phyloP scores from a whole-genome alignment of 805 yeast species.

The Lipomyces mesembrius region DNA sequence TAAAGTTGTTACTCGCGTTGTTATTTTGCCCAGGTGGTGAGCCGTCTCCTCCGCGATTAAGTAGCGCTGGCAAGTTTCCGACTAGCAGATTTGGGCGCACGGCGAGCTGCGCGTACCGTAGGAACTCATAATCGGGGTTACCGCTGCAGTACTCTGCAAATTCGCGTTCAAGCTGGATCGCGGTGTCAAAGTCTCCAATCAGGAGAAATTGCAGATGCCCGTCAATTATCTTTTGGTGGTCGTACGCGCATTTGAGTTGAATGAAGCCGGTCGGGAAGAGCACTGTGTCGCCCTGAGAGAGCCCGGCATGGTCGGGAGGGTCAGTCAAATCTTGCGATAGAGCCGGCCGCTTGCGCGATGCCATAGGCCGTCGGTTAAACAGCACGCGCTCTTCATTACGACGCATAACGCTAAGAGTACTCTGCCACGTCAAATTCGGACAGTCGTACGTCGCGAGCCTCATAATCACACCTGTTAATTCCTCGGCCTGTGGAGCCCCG shows the following conservation, averaged over 20 bases:
- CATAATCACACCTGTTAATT: slow-evolving; percentile 16
- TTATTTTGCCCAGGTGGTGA: neutral
- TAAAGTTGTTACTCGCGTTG: slow-evolving; percentile 7
- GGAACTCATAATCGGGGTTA: slow-evolving; percentile 9
- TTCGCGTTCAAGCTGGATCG: slow-evolving; percentile 21
- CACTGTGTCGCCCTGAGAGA: slow-evolving; percentile 2
- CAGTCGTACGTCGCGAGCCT: slow-evolving; percentile 30
- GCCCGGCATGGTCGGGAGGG: neutral
- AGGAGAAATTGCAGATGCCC: slow-evolving; percentile 11
- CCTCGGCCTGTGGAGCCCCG: slow-evolving; percentile 1
- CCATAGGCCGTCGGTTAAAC: slow-evolving; percentile 1
- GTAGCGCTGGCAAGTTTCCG: slow-evolving; percentile 5
- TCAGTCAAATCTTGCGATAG: neutral
- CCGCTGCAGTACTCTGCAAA: slow-evolving; percentile 19
- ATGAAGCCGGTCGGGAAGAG: slow-evolving; percentile 16
- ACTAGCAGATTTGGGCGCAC: neutral
- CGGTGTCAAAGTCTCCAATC: slow-evolving; percentile 14
- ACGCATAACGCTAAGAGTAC: slow-evolving; percentile 22
- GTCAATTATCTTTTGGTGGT: slow-evolving; percentile 19
- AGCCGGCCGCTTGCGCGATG: neutral
- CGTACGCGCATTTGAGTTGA: slow-evolving; percentile 15
- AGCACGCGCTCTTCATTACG: slow-evolving; percentile 25
- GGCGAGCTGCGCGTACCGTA: neutral
- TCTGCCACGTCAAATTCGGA: slow-evolving; percentile 31
- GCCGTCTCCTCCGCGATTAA: slow-evolving; percentile 2